Evolutionary conservation across 2,329 filamentous ascomycete genomes (phyloP), one percentile per base, ranked within the genome.

Genomic region (Canariomyces notabilis): DNA sequence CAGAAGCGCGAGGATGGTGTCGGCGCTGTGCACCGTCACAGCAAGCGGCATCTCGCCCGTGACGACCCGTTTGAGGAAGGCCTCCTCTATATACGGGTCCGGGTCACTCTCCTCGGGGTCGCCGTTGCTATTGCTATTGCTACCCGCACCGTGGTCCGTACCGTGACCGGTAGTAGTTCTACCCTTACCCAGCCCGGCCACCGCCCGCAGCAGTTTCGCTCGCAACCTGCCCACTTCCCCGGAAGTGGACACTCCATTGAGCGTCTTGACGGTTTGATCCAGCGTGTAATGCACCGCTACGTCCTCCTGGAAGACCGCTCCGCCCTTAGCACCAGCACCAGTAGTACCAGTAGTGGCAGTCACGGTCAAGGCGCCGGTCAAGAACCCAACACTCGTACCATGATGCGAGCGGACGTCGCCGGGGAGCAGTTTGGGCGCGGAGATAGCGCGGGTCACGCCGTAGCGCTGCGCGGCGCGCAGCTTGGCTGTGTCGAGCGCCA

Each of bases 21-120:
- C 81, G 4, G 80, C 81, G 50, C 75, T 81, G 56, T 84, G 75
- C 6, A 75, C 75, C 0, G 73, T 77, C 12, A 85, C 59, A 4
- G 74, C 77, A 1, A 85, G 68, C 0, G 79, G 71, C 2, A 75
- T 55, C 2, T 72, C 62, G 15, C 77, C 80, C 1, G 64, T 57
- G 1, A 83, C 66, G 0, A 83, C 80, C 53, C 70, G 68, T 50
- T 65, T 69, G 16, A 80, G 67, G 55, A 72, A 81, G 2, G 22
- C 74, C 68, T 1, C 26, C 26, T 9, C 26, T 12, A 9, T 12
- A 29, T 5, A 9, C 26, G 9, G 3, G 14, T 9, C 26, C 26
- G 4, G 9, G 9, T 12, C 26, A 4, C 3, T 12, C 26, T 9
- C 26, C 4, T 29, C 26, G 4, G 4, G 4, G 4, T 12, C 26